A percentile compares a stretch with the other conserved stretches of the same genome.
Evolutionary conservation across 345 rosid genomes (phyloP).

Genomic region (Acer campestre): DNA sequence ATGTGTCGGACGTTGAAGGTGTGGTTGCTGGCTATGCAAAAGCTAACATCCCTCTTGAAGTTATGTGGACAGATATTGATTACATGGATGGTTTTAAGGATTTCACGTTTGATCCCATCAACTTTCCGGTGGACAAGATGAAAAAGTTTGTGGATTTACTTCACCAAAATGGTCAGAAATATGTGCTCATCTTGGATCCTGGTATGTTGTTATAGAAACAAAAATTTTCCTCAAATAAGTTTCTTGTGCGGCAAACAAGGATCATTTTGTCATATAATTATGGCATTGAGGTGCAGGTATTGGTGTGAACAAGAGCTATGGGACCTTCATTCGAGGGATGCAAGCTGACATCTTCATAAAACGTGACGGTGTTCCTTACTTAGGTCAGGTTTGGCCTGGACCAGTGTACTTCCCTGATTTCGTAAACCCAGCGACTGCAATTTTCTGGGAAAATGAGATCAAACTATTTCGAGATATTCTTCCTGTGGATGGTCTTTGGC

Average conservation of each 20-base stretch:
- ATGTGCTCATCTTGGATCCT: slow-evolving; percentile 49
- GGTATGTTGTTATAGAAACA: slow-evolving; percentile 27
- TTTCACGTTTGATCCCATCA: slow-evolving; percentile 51
- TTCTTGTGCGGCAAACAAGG: too few relatives aligned
- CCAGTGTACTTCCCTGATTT: slow-evolving; percentile 50
- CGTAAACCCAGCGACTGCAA: slow-evolving; percentile 26
- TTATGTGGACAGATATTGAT: slow-evolving; percentile 50
- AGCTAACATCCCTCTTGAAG: slow-evolving; percentile 30
- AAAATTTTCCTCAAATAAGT: not conserved
- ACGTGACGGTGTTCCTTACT: slow-evolving; percentile 34
- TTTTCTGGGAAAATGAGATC: slow-evolving; percentile 47
- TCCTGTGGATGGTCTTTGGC: slow-evolving; percentile 53
- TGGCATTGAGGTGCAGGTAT: slow-evolving; percentile 31
- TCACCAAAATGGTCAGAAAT: slow-evolving; percentile 50
- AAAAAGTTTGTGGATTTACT: slow-evolving; percentile 29
- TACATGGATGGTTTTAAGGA: slow-evolving; percentile 54
- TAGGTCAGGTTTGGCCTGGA: slow-evolving; percentile 54
- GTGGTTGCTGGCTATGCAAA: slow-evolving; percentile 49
- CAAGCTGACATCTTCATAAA: slow-evolving; percentile 44
- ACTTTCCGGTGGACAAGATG: slow-evolving; percentile 39
- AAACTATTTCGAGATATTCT: slow-evolving; percentile 34
- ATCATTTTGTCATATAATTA: not conserved
- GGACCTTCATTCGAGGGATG: slow-evolving; percentile 45
- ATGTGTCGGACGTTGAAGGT: slow-evolving; percentile 38
- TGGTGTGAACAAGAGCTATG: slow-evolving; percentile 42